These are phyloP conservation scores for Panicum virgatum DNA, from an alignment of 202 grass and related monocot species.

Conservation along the genomic window DNA sequence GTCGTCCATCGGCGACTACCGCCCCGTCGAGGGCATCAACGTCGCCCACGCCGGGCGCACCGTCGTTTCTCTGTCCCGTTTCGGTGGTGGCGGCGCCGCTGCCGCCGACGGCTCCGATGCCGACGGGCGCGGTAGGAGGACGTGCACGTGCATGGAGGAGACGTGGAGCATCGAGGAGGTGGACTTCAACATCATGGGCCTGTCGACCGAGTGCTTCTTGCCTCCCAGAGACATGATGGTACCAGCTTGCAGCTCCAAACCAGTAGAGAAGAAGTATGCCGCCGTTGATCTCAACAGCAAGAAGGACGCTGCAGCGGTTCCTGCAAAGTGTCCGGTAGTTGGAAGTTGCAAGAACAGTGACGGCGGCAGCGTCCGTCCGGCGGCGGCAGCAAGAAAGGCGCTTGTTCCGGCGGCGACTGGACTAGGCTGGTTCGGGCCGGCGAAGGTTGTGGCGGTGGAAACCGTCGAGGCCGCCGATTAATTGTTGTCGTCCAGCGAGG, in stretches of 20 bases:
- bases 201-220: slow-evolving; percentile 74
- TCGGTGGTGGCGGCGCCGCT: slow-evolving; percentile 26
- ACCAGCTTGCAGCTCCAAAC: neutral
- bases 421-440: slow-evolving; percentile 43
- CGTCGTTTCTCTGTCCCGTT: slow-evolving; percentile 57
- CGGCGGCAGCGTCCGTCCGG: neutral
- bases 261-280: neutral
- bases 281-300: neutral
- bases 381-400: slow-evolving; percentile 21
- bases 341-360: slow-evolving; percentile 6
- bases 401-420: slow-evolving; percentile 27
- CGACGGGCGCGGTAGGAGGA: neutral
- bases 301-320: neutral
- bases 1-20: slow-evolving; percentile 70
- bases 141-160: slow-evolving; percentile 62
- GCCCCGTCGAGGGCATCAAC: slow-evolving; percentile 72
- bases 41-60: slow-evolving; percentile 81
- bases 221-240: slow-evolving; percentile 65
- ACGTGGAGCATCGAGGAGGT: slow-evolving; percentile 86
- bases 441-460: slow-evolving; percentile 41
- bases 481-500: neutral
- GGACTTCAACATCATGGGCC: slow-evolving; percentile 79
- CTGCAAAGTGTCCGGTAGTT: neutral
- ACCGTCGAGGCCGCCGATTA: slow-evolving; percentile 10
- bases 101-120: slow-evolving; percentile 19